These are phyloP conservation scores for Allium fistulosum DNA, from an alignment of 106 monocot species.

Conservation along the genomic window DNA sequence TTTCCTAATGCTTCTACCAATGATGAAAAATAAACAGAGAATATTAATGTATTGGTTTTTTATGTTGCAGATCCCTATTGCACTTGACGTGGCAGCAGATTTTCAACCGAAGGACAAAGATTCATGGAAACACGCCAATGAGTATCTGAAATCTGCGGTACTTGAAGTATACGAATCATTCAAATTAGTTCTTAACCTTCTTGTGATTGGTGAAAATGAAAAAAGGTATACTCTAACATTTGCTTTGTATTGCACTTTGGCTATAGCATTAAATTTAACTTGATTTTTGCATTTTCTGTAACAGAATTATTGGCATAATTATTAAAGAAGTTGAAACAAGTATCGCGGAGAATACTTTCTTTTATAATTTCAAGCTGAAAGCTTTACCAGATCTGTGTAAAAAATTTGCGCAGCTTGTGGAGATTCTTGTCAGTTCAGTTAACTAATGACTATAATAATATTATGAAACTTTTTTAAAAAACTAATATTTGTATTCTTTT, in stretches of 20 bases:
- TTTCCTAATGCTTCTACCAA: background rate
- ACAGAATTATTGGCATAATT: conserved; percentile 83
- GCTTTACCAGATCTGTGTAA: conserved; percentile 59
- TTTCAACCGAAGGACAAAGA: conserved; percentile 81
- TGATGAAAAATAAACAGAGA: conserved; percentile 22
- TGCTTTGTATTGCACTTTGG: too few relatives aligned
- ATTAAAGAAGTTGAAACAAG: conserved; percentile 87
- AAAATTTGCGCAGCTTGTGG: conserved; percentile 85
- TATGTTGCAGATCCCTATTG: conserved; percentile 55
- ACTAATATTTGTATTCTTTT: background rate
- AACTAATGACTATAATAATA: background rate
- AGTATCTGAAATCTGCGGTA: conserved; percentile 84
- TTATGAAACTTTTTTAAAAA: background rate
- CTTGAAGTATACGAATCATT: conserved; percentile 48
- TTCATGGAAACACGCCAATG: conserved; percentile 94
- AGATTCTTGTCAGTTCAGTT: conserved; percentile 54
- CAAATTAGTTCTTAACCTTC: conserved; percentile 77
- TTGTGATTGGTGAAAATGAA: conserved; percentile 92
- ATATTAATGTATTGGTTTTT: too few relatives aligned
- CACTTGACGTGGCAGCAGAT: conserved; percentile 91
- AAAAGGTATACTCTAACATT: conserved; percentile 40
- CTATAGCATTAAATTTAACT: background rate
- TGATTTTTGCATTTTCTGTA: background rate
- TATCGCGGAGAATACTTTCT: conserved; percentile 68
- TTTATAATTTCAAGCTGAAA: conserved; percentile 85